These are phyloP conservation scores for Pichia sp. DNA, from an alignment of 1,139 yeast genomes.

Conservation along the genomic window DNA sequence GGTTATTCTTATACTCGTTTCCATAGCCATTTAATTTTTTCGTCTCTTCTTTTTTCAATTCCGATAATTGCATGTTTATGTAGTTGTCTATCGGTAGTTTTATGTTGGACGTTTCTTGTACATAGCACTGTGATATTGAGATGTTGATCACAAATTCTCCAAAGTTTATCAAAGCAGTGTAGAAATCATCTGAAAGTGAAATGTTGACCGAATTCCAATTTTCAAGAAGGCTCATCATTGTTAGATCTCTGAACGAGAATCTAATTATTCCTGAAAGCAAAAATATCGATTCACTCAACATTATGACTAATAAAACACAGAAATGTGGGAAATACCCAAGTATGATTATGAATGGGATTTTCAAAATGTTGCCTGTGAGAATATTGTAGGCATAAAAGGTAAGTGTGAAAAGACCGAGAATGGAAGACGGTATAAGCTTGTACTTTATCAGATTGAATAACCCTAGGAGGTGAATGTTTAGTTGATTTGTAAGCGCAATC, in stretches of 20 bases:
- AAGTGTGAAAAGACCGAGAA: slow-evolving; percentile 51
- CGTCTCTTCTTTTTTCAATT: background rate
- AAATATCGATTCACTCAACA: slow-evolving; percentile 49
- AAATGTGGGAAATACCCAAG: slow-evolving; percentile 62
- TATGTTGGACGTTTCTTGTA: slow-evolving; percentile 54
- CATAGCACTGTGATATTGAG: slow-evolving; percentile 62
- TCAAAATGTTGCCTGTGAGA: slow-evolving; percentile 36
- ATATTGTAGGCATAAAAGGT: slow-evolving; percentile 29
- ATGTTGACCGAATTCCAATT: slow-evolving; percentile 38
- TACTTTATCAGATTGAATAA: slow-evolving; percentile 48
- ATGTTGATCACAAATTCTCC: slow-evolving; percentile 63
- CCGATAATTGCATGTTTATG: slow-evolving; percentile 40
- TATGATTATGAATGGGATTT: slow-evolving; percentile 53
- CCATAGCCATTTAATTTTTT: slow-evolving; percentile 24
- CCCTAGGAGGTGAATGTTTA: slow-evolving; percentile 56
- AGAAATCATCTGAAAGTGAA: slow-evolving; percentile 57
- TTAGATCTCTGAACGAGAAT: slow-evolving; percentile 46
- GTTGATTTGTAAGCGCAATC: slow-evolving; percentile 51
- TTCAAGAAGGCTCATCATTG: slow-evolving; percentile 45
- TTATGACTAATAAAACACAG: slow-evolving; percentile 45
- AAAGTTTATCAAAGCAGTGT: slow-evolving; percentile 53
- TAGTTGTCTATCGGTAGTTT: slow-evolving; percentile 52
- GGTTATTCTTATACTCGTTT: slow-evolving; percentile 21
- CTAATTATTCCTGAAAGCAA: slow-evolving; percentile 54
- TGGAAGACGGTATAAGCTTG: slow-evolving; percentile 57